Evolutionary conservation across 495 filamentous ascomycete species (phyloP), one percentile per base, ranked within the genome.

Genomic region (Letharia lupina): DNA sequence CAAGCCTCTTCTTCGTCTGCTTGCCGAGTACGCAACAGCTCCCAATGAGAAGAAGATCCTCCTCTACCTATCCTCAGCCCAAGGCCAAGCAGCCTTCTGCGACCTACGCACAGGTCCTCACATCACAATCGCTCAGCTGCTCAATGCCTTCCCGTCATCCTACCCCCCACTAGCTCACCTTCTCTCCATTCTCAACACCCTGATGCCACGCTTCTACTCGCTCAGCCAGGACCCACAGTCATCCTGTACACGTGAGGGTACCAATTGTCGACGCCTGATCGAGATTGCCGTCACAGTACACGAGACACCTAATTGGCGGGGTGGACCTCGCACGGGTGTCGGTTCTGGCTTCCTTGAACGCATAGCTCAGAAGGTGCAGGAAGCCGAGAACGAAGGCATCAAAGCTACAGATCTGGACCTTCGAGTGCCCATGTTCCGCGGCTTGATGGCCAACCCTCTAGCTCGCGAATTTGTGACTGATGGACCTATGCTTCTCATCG

Each of bases 141-240:
- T 98, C 58, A 81, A 88, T 72, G 94, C 94, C 10, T 98, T 98
- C 80, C 94, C 94, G 1, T 94, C 90, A 33, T 85, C 90, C 41
- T 90, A 90, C 66, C 94, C 94, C 41, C 90, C 91, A 6, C 83
- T 98, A 58, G 86, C 91, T 62, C 80, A 86, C 61, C 84, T 98
- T 13, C 80, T 97, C 31, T 90, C 89, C 6, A 83, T 89, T 54
- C 87, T 96, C 60, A 88, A 87, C 67, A 87, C 87, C 42, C 80
- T 98, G 33, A 97, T 97, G 93, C 93, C 94, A 0, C 88, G 94
- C 67, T 98, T 98, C 80, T 98, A 98, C 78, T 97, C 94, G 33
- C 84, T 98, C 18, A 96, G 93, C 54, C 95, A 96, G 74, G 94
- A 98, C 74, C 94, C 94, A 1, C 89, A 93, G 67, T 82, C 93